Evolutionary conservation across 768 basidiomycete species (phyloP), one percentile per base, ranked within the genome.

Genomic region (Stropharia rugosoannulata): DNA sequence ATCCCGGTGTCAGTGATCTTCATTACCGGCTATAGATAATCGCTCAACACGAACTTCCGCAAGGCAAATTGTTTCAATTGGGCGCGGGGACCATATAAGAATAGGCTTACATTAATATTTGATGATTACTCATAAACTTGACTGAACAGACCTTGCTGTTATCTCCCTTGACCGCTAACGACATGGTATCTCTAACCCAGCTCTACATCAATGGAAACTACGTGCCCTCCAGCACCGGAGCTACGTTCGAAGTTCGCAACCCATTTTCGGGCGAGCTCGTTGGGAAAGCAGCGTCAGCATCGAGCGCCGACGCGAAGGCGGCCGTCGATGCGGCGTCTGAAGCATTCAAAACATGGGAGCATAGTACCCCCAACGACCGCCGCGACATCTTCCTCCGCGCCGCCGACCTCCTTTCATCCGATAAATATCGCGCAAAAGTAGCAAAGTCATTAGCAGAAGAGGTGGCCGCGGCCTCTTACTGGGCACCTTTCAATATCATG

Each of bases 331-430:
- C 75, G 6, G 80, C 80, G 0, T 69, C 67, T 5, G 64, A 67
- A 9, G 82, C 81, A 4, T 80, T 81, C 68, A 67, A 67, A 51
- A 68, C 72, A 9, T 83, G 82, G 82, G 80, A 80, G 49, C 55
- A 69, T 27, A 70, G 70, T 4, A 66, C 67, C 1, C 62, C 72
- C 11, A 62, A 66, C 32, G 59, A 70, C 36, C 68, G 75, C 46
- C 75, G 80, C 35, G 73, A 74, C 36, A 73, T 83, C 11, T 70
- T 83, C 47, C 66, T 80, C 44, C 77, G 73, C 56, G 82, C 80
- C 5, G 77, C 81, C 1, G 76, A 80, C 13, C 62, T 83, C 3
- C 53, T 79, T n/a, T 63, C 57, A 43, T 68, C 74, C 2, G 78
- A 80, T 1, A 73, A 68, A 55, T 83, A 76, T 62, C 67, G 69